Evolutionary conservation across 139 green algal genomes (phyloP), one percentile per base, ranked within the genome.

Genomic region (Zygnema cylindricum): DNA sequence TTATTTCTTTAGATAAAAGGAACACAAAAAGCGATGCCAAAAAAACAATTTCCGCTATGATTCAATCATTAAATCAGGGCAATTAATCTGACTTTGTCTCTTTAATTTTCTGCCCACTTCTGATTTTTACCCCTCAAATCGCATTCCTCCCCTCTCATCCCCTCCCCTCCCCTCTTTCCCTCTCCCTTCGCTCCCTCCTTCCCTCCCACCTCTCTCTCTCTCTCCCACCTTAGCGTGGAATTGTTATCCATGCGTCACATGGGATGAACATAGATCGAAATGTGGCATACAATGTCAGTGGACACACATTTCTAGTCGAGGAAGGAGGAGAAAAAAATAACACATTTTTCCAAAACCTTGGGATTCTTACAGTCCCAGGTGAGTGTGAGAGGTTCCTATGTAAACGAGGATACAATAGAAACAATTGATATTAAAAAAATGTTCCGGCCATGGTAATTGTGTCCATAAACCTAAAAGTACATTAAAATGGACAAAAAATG

Each of bases 251-350:
- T 21, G 90, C 82, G 16, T 86, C 90, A 55, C 79, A 92, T 87
- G 76, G 69, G 43, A 30, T 92, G 32, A 39, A 0, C 0, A 54
- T 93, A 25, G 32, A 89, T 35, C 69, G 94, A 88, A 95, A 94
- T 22, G 87, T 95, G 36, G 94, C 92, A 2, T 97, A 93, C 86
- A 90, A 95, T 69, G 92, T 76, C 76, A 94, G 93, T 87, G 94
- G 94, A 30, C 94, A 96, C 91, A 89, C 92, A 2, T 95, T 93
- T 86, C 93, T 95, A 76, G 2, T 93, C n/a, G 90, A 93, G 87
- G 94, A 95, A 40, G 94, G 82, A 35, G 86, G 93, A 0, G 94
- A 95, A 83, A 77, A 41, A 55, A 69, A 55, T 73, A 92, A 92
- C 71, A 43, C 69, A 0, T 92, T 92, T 1, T 69, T 32, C 1